Evolutionary conservation across 169 alveolate genomes (phyloP).

Genomic region (Cryptosporidium xiaoi): DNA sequence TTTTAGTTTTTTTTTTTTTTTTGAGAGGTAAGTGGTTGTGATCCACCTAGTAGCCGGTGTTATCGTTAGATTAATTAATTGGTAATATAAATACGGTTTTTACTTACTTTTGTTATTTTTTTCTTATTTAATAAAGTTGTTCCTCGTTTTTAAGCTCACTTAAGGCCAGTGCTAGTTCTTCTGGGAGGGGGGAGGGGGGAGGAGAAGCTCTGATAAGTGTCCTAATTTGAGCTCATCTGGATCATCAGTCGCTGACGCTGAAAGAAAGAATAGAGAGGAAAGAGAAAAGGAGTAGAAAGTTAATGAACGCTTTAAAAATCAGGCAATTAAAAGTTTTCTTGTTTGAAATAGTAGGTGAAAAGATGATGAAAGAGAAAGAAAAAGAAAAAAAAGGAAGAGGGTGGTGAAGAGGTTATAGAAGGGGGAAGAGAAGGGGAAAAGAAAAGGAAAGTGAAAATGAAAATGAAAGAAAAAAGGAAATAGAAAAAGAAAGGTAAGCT

Average conservation of each 20-base stretch:
- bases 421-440: slow-evolving; percentile 9
- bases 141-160: background rate
- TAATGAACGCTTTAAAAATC: slow-evolving; percentile 2
- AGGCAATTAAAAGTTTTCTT: background rate
- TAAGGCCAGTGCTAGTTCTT: background rate
- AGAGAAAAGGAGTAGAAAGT: background rate
- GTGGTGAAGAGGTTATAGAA: slow-evolving; percentile 15
- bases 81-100: no score
- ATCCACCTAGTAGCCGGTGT: background rate
- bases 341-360: background rate
- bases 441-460: slow-evolving; percentile 2
- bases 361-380: slow-evolving; percentile 23
- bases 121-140: background rate
- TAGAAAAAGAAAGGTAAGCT: background rate
- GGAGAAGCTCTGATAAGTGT: background rate
- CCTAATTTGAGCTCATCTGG: background rate
- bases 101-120: no score
- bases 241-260: background rate
- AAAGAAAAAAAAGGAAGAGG: slow-evolving; percentile 10
- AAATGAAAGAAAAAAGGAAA: slow-evolving; percentile 1
- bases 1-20: background rate
- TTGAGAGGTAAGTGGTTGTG: background rate
- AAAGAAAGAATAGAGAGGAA: slow-evolving; percentile 2
- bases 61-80: no score
- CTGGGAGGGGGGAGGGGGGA: slow-evolving; percentile 1